These are phyloP conservation scores for Rhizopogon salebrosus DNA, from an alignment of 768 basidiomycete species.

Conservation along the genomic window DNA sequence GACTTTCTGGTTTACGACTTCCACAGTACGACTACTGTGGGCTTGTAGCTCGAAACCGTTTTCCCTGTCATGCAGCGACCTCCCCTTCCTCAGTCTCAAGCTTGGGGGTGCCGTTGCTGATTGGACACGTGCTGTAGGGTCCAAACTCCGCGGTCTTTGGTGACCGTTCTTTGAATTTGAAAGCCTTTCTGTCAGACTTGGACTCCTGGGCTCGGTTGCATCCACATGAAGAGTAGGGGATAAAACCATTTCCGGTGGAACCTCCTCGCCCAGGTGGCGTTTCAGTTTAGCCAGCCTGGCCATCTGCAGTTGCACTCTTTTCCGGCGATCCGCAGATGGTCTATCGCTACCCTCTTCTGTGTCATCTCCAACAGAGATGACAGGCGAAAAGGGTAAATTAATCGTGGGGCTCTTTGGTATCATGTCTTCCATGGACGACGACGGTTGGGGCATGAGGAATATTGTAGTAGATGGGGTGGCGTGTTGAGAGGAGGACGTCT, in stretches of 20 bases:
- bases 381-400: constrained; percentile 6
- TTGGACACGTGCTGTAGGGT: constrained; percentile 3
- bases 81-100: constrained; percentile 21
- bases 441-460: constrained; percentile 8
- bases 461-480: constrained; percentile 3
- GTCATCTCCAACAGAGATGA: constrained; percentile 7
- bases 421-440: constrained; percentile 5
- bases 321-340: not conserved
- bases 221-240: constrained; percentile 1
- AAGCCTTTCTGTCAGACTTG: too few species aligned
- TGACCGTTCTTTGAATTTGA: constrained; percentile 3
- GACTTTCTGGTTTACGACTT: not conserved
- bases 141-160: constrained; percentile 15
- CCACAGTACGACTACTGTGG: not conserved
- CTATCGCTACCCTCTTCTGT: constrained; percentile 6
- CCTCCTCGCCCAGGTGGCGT: constrained; percentile 32
- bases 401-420: constrained; percentile 10
- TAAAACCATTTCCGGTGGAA: constrained; percentile 31
- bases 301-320: constrained; percentile 22
- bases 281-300: constrained; percentile 32
- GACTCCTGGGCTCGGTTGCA: not conserved
- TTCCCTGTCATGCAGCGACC: constrained; percentile 19
- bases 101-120: not conserved
- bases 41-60: not conserved
- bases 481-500: not conserved